Conservation (phyloP, 371 early-diverging fungal genomes). For the Umbelopsis sp. region DNA sequence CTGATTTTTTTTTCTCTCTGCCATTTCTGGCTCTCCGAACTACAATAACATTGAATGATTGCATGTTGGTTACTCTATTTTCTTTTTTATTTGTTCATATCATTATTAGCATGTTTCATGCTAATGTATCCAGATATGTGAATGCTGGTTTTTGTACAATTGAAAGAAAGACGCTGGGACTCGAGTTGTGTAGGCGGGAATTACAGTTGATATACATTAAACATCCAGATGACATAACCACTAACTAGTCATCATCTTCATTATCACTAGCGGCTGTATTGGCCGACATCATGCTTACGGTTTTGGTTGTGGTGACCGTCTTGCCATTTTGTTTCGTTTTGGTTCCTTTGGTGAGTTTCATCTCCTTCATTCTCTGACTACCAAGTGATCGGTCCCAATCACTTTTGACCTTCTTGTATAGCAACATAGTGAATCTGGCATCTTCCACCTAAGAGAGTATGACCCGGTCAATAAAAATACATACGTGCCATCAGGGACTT, state of each 20-base stretch:
- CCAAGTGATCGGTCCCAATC: slow-evolving; percentile 80
- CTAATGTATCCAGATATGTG: not conserved
- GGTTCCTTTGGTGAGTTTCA: not conserved
- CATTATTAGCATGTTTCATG: not conserved
- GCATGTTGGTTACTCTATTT: not conserved
- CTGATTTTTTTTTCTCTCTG: too few relatives aligned
- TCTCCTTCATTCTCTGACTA: not conserved
- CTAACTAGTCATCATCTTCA: not conserved
- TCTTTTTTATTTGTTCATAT: not conserved
- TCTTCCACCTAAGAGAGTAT: slow-evolving; percentile 69
- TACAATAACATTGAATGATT: not conserved
- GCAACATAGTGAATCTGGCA: slow-evolving; percentile 86
- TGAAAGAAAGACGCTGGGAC: too few relatives aligned
- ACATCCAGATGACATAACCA: not conserved
- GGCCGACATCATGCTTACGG: not conserved
- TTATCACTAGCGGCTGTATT: not conserved
- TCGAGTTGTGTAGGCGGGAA: not conserved
- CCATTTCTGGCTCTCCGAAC: not conserved
- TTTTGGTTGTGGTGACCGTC: not conserved
- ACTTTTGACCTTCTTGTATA: slow-evolving; percentile 79
- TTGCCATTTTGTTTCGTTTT: not conserved
- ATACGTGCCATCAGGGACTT: too few relatives aligned
- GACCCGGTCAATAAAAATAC: not conserved
- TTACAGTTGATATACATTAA: slow-evolving; percentile 14
- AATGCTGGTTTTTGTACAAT: slow-evolving; percentile 11